These are phyloP conservation scores for Megacollybia marginata DNA, from an alignment of 768 basidiomycete genomes.

Conservation along the genomic window DNA sequence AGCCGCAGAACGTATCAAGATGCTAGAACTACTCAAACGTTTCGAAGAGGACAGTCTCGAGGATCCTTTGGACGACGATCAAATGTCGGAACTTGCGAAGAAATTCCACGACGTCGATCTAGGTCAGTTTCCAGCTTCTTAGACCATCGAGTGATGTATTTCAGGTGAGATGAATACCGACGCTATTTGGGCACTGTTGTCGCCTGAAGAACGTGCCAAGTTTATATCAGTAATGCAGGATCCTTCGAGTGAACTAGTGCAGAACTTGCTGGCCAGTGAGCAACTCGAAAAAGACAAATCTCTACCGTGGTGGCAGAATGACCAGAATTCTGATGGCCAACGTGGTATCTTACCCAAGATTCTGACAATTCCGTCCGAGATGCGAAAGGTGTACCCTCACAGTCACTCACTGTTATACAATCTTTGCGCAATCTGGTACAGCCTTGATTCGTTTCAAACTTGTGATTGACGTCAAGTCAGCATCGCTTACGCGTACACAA, in stretches of 20 bases:
- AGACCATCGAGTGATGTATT: not conserved
- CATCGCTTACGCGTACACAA: conserved; percentile 60
- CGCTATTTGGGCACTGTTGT: conserved; percentile 55
- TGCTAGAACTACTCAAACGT: conserved; percentile 63
- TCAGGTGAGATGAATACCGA: conserved; percentile 29
- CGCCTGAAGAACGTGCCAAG: conserved; percentile 46
- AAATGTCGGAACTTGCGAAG: conserved; percentile 33
- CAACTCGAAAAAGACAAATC: conserved; percentile 41
- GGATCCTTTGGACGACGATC: conserved; percentile 25
- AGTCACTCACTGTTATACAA: conserved; percentile 57
- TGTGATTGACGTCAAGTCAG: conserved; percentile 25
- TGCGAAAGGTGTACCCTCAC: conserved; percentile 30
- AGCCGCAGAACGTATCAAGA: conserved; percentile 49
- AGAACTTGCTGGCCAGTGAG: conserved; percentile 50
- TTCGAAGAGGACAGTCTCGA: conserved; percentile 56
- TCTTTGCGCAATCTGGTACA: conserved; percentile 60
- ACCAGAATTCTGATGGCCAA: not conserved
- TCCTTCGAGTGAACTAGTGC: conserved; percentile 54
- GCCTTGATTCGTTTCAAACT: conserved; percentile 5
- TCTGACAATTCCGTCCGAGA: conserved; percentile 14
- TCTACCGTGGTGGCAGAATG: conserved; percentile 71
- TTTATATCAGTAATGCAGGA: conserved; percentile 56
- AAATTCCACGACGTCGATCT: conserved; percentile 55
- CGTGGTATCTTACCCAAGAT: conserved; percentile 1
- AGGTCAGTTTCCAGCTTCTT: conserved; percentile 30